Base-by-base conservation (phyloP, 2,329 filamentous ascomycete species). In the Ceratocystis albifundus region DNA sequence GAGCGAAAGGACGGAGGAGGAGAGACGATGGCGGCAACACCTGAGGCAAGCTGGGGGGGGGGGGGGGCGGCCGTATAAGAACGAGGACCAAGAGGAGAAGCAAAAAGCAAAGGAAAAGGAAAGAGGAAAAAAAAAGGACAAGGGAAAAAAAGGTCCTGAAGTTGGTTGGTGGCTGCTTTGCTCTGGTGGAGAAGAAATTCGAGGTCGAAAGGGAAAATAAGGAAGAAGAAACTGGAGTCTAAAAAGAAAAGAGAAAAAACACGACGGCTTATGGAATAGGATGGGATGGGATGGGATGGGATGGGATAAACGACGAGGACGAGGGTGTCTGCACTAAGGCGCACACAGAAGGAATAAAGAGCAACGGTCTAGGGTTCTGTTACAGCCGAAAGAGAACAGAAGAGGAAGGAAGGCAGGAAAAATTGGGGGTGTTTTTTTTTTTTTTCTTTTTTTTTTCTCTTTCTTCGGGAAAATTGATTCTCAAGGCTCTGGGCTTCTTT, bases 131-230 rank as follows among this genome's bases (percentile, higher is more conserved):
- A 22, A 22, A 20, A 3, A 53, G 20, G 7, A 20, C 4, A 28
- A 41, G 3, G 3, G 15, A 53, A 53, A 41, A 53, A 53, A 53
- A 53, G 7, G 12, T 6, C 3, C n/a, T 22, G 7, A n/a, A n/a
- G n/a, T n/a, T 20, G 10, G 48, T 10, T 20, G 48, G 3, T 22
- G 46, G 17, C 20, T 53, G 48, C 20, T 53, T 53, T 53, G 48
- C 20, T 53, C 28, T 53, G 48, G 48, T 53, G 61, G 36, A 2
- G 82, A 84, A 2, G 82, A 84, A 61, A 76, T 77, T 15, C 80
- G 57, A 77, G 77, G 57, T 78, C 74, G 50, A 25, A 20, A 17
- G 32, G 44, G 59, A 45, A 30, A 28, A 28, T 17, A 36, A 59
- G 30, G 22, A 57, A 59, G 55, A 59, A 36, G 28, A 59, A 36